phyloP scores from a whole-genome alignment of 78 protist genomes.

The Cavenderia fasciculata region DNA sequence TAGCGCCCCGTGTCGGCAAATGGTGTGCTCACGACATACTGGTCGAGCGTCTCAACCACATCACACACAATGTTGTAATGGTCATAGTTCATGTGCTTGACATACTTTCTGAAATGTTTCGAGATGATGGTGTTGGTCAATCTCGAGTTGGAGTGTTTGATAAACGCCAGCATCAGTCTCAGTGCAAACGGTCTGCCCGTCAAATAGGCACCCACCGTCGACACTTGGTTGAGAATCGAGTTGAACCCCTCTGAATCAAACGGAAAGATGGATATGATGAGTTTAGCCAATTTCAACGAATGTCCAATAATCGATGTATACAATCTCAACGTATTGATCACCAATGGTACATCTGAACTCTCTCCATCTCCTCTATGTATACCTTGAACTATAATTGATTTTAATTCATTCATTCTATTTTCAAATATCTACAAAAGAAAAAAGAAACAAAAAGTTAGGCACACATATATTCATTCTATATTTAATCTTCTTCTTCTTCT shows the following conservation, averaged over 20 bases:
- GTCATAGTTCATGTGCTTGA: slow-evolving; percentile 11
- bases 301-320: slow-evolving; percentile 5
- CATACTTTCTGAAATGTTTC: slow-evolving; percentile 9
- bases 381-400: too few species aligned
- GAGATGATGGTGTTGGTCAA: slow-evolving; percentile 18
- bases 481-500: too few species aligned
- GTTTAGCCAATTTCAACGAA: slow-evolving; percentile 46
- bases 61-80: slow-evolving; percentile 62
- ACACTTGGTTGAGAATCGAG: slow-evolving; percentile 18
- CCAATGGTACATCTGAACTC: not conserved
- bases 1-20: too few species aligned
- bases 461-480: too few species aligned
- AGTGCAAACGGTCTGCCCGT: slow-evolving; percentile 50
- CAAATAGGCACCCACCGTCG: slow-evolving; percentile 32
- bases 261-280: slow-evolving; percentile 33
- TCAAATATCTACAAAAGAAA: too few species aligned
- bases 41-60: slow-evolving; percentile 37
- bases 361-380: too few species aligned
- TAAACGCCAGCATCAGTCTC: slow-evolving; percentile 47
- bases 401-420: too few species aligned
- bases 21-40: not conserved
- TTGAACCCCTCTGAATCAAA: slow-evolving; percentile 21
- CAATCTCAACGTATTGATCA: slow-evolving; percentile 30
- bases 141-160: slow-evolving; percentile 26
- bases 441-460: too few species aligned